phyloP scores from a whole-genome alignment of 2,329 filamentous ascomycete species.

The Tolypocladium endophyticum region DNA sequence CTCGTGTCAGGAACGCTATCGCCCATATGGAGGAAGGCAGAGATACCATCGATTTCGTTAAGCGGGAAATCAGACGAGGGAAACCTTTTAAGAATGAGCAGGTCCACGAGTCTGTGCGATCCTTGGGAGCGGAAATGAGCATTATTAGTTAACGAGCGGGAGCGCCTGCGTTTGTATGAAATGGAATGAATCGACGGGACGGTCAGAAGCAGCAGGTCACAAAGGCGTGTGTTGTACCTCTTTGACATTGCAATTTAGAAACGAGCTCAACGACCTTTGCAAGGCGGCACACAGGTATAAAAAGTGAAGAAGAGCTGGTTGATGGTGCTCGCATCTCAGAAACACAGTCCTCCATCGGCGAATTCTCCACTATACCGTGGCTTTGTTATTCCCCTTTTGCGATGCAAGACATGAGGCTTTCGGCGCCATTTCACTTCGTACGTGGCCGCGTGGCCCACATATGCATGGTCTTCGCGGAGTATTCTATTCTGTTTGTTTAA shows the following conservation, averaged over 20 bases:
- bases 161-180: no score
- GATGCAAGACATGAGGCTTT: neutral
- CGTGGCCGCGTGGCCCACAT: neutral
- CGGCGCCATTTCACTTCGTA: neutral
- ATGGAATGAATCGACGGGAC: no score
- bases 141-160: neutral
- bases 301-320: no score
- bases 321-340: no score
- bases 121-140: neutral
- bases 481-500: no score
- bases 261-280: neutral
- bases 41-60: neutral
- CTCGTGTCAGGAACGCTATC: neutral
- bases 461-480: neutral
- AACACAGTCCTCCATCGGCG: neutral
- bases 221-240: neutral
- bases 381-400: neutral
- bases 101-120: neutral
- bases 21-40: neutral
- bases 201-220: no score
- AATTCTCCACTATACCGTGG: neutral
- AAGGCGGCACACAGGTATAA: neutral
- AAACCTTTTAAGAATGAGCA: neutral
- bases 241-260: neutral
- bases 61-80: neutral